Evolutionary conservation across 2,329 filamentous ascomycete species (phyloP).

Genomic region (Neopestalotiopsis sp.): DNA sequence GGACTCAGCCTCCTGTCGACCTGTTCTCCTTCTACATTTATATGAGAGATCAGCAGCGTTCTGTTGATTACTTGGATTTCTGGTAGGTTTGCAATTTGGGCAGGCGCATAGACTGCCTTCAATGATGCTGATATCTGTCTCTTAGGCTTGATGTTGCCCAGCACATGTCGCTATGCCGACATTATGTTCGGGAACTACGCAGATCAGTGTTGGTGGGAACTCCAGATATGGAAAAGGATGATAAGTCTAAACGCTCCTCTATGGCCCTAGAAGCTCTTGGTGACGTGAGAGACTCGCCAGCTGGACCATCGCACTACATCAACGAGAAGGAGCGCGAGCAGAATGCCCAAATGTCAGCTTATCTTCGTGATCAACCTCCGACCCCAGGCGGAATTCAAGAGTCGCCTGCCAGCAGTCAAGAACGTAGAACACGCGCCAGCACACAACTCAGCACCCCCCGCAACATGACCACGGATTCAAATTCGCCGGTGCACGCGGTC

Average conservation of each 20-base stretch:
- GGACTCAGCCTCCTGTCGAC: conserved; percentile 94
- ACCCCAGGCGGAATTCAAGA: conserved; percentile 52
- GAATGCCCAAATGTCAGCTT: conserved; percentile 90
- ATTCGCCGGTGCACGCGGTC: conserved; percentile 83
- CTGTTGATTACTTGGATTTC: conserved; percentile 97
- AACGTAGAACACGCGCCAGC: conserved; percentile 52
- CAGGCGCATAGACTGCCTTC: background rate
- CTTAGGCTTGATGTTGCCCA: conserved; percentile 97
- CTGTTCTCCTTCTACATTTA: conserved; percentile 99
- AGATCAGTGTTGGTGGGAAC: conserved; percentile 92
- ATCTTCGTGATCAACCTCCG: conserved; percentile 72
- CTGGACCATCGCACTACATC: conserved; percentile 66
- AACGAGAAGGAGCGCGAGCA: conserved; percentile 77
- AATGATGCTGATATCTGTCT: background rate
- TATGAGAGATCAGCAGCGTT: conserved; percentile 98
- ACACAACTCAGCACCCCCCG: conserved; percentile 63
- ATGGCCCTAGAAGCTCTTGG: conserved; percentile 75
- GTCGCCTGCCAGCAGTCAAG: conserved; percentile 58
- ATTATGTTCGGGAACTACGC: conserved; percentile 95
- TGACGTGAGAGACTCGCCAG: conserved; percentile 66
- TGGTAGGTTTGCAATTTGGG: conserved; percentile 65
- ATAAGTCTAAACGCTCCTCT: conserved; percentile 82
- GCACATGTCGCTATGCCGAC: conserved; percentile 95
- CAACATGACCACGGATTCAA: conserved; percentile 74
- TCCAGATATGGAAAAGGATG: conserved; percentile 80